phyloP scores from a whole-genome alignment of 192 early-diverging fungal genomes.

The Borealophlyctis nickersoniae region DNA sequence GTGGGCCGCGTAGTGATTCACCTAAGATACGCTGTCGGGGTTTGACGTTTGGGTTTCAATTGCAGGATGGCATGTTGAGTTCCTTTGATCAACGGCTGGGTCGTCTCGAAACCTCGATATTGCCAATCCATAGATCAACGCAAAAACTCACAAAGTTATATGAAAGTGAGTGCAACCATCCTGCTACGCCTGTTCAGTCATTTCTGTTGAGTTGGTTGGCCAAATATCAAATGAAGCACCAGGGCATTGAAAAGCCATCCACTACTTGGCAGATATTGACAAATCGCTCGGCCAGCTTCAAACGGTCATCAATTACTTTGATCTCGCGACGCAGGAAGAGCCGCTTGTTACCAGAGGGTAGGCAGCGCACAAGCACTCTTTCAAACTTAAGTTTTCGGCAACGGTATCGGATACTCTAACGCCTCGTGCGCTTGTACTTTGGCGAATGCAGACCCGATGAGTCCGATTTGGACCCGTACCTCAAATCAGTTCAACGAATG shows the following conservation, averaged over 20 bases:
- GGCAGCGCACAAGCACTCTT: neutral
- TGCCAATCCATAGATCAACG: conserved; percentile 78
- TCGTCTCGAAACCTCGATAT: conserved; percentile 69
- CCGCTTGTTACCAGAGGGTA: conserved; percentile 65
- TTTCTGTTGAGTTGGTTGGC: no score
- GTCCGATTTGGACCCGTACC: conserved; percentile 52
- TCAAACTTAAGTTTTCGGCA: neutral
- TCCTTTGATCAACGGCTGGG: conserved; percentile 73
- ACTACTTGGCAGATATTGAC: conserved; percentile 57
- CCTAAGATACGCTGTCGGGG: neutral
- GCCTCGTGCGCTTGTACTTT: no score
- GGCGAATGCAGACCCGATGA: conserved; percentile 51
- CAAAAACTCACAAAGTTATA: conserved; percentile 67
- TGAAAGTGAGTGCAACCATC: conserved; percentile 55
- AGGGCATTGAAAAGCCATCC: neutral
- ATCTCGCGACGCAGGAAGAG: conserved; percentile 66
- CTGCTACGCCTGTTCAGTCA: conserved; percentile 2
- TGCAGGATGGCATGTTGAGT: conserved; percentile 64
- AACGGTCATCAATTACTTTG: conserved; percentile 63
- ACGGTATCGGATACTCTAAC: neutral
- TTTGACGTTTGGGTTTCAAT: neutral
- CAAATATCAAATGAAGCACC: neutral
- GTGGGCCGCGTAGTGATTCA: neutral
- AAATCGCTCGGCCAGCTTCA: conserved; percentile 57
- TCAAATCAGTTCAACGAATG: conserved; percentile 57